Percentiles rank a stretch among this genome's conserved stretches.
Conservation (phyloP, 129 eudicot species). For the Cynara cardunculus region DNA sequence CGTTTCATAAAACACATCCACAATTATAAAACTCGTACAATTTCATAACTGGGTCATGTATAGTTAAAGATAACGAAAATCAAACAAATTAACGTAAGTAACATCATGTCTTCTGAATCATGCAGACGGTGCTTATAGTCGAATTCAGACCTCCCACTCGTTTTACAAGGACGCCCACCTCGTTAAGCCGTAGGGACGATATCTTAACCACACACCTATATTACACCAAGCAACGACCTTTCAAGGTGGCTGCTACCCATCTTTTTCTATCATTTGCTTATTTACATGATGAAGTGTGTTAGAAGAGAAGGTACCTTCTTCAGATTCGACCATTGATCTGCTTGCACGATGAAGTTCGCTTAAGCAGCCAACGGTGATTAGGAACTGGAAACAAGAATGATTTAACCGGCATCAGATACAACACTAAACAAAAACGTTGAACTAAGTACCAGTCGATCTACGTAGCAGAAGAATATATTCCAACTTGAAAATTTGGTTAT, state of each 20-base stretch:
- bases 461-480: too few relatives aligned
- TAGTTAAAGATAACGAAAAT: background rate
- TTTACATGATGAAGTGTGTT: conserved; percentile 5
- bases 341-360: background rate
- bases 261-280: background rate
- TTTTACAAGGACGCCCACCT: background rate
- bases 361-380: background rate
- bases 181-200: background rate
- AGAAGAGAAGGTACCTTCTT: conserved; percentile 13
- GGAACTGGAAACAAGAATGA: conserved; percentile 5
- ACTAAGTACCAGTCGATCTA: too few relatives aligned
- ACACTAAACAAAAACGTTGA: too few relatives aligned
- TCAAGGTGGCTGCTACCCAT: background rate
- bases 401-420: background rate
- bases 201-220: background rate
- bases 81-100: background rate
- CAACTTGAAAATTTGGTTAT: too few relatives aligned
- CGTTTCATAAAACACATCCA: background rate
- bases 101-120: background rate
- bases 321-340: conserved; percentile 10
- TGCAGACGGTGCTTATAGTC: too few relatives aligned
- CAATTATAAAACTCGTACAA: background rate
- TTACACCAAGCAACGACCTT: background rate
- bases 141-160: too few relatives aligned
- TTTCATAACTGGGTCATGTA: background rate